These are phyloP conservation scores for Theobroma cacao DNA, from an alignment of 345 rosid species.

Conservation along the genomic window DNA sequence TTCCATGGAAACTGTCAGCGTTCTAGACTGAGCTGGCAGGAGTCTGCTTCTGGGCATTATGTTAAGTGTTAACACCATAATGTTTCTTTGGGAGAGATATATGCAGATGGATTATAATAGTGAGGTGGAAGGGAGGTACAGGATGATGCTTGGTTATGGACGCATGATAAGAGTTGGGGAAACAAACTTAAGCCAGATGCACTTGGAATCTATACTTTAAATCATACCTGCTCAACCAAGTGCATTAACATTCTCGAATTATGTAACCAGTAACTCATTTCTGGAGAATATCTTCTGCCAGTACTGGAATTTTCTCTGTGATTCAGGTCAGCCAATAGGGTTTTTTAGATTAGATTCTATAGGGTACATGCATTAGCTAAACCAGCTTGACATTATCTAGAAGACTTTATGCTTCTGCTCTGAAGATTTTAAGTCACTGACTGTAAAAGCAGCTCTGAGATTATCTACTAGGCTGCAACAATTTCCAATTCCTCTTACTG, in stretches of 20 bases:
- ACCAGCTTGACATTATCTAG: not conserved
- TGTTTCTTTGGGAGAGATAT: not conserved
- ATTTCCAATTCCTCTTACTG: not conserved
- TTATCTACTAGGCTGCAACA: not conserved
- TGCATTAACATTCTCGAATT: not conserved
- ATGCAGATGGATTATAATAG: not conserved
- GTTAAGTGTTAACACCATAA: not conserved
- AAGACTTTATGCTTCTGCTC: not conserved
- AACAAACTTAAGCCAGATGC: not conserved
- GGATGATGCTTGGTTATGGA: not conserved
- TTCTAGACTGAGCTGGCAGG: not conserved
- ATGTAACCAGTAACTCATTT: not conserved
- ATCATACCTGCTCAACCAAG: not conserved
- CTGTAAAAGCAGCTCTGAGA: not conserved
- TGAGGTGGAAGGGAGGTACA: not conserved
- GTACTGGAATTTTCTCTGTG: not conserved
- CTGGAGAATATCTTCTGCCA: not conserved
- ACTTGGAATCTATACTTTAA: not conserved
- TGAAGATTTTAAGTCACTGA: not conserved
- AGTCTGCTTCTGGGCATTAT: not conserved
- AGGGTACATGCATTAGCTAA: not conserved
- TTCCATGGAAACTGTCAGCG: not conserved
- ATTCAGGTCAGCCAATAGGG: not conserved
- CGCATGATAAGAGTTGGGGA: not conserved
- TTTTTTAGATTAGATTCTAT: not conserved